phyloP scores from a whole-genome alignment of 768 basidiomycete genomes.

The Lentinula guzmanii region DNA sequence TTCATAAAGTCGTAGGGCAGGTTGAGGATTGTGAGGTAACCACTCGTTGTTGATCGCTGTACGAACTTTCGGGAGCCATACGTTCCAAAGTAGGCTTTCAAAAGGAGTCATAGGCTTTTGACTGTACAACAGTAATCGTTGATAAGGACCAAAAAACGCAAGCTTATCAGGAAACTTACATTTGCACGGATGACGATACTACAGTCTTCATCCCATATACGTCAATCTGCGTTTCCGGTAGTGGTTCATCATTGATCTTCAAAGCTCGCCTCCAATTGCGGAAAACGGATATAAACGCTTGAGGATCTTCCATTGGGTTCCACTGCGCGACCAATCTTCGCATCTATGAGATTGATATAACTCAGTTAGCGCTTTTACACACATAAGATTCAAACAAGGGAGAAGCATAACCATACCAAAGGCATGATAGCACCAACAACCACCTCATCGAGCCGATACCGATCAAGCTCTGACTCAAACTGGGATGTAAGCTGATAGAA shows the following conservation, averaged over 20 bases:
- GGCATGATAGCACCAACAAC: constrained; percentile 91
- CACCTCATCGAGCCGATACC: constrained; percentile 81
- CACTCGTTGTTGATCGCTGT: constrained; percentile 94
- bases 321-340: constrained; percentile 70
- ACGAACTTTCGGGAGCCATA: constrained; percentile 94
- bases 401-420: constrained; percentile 31
- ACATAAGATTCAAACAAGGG: neutral
- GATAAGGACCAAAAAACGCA: neutral
- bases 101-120: constrained; percentile 87
- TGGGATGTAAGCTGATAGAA: constrained; percentile 70
- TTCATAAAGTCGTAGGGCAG: constrained; percentile 81
- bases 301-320: constrained; percentile 80
- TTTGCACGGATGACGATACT: constrained; percentile 20
- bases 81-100: constrained; percentile 89
- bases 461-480: constrained; percentile 69
- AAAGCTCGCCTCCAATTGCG: constrained; percentile 65
- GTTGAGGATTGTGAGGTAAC: constrained; percentile 65
- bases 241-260: constrained; percentile 49
- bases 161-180: constrained; percentile 25
- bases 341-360: constrained; percentile 29
- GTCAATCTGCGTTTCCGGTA: constrained; percentile 42
- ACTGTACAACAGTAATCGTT: constrained; percentile 21
- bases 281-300: constrained; percentile 57
- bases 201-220: constrained; percentile 46
- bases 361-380: too few relatives aligned